Evolutionary conservation across 768 basidiomycete genomes (phyloP).

Genomic region (Naematelia aurantialba): DNA sequence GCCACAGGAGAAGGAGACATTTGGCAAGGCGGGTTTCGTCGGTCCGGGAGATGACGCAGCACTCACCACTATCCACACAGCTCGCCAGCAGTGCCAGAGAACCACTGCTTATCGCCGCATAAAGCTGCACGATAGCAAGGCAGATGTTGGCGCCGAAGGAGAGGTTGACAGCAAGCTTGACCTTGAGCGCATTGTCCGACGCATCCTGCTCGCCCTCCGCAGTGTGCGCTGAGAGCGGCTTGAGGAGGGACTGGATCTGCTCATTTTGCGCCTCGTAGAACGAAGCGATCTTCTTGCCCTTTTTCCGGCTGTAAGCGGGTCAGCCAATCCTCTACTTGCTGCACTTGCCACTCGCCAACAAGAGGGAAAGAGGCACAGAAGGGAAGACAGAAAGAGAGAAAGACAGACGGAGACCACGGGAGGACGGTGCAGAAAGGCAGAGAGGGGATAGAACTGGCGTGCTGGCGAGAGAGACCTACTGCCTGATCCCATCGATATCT

Average conservation of each 20-base stretch:
- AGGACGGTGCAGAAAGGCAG: too few relatives aligned
- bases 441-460: slow-evolving; percentile 5
- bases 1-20: too few relatives aligned
- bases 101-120: slow-evolving; percentile 78
- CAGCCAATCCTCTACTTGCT: too few relatives aligned
- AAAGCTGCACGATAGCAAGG: slow-evolving; percentile 61
- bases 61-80: slow-evolving; percentile 61
- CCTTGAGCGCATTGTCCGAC: slow-evolving; percentile 66
- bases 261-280: slow-evolving; percentile 50
- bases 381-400: too few relatives aligned
- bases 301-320: slow-evolving; percentile 31
- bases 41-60: not conserved
- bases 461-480: too few relatives aligned
- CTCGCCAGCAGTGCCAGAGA: slow-evolving; percentile 87
- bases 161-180: slow-evolving; percentile 81
- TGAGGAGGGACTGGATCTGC: slow-evolving; percentile 79
- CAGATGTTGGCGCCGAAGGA: slow-evolving; percentile 73
- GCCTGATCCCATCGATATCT: slow-evolving; percentile 35
- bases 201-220: slow-evolving; percentile 71
- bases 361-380: too few relatives aligned
- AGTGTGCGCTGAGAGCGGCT: slow-evolving; percentile 85
- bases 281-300: slow-evolving; percentile 42
- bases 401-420: too few relatives aligned
- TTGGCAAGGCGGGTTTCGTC: too few relatives aligned
- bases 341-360: too few relatives aligned